Conservation (phyloP, 1,284 basidiomycete species). For the Boletus smithii region DNA sequence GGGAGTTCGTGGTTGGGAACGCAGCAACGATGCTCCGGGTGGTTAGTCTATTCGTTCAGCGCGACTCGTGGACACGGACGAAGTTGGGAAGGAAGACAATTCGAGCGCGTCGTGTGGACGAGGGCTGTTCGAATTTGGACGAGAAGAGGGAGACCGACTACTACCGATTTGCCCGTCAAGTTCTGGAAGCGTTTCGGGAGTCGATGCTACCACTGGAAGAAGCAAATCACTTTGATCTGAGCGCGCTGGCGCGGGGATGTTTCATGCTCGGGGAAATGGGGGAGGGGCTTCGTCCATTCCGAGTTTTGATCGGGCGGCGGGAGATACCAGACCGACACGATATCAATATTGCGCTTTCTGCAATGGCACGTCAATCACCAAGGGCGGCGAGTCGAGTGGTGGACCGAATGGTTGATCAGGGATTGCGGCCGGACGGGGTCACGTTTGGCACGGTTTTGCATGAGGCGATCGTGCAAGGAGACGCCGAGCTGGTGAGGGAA, state of each 20-base stretch:
- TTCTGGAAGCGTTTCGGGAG: conserved; percentile 44
- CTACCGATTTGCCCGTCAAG: conserved; percentile 41
- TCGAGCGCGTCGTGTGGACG: background rate
- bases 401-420: conserved; percentile 43
- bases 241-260: conserved; percentile 57
- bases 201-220: conserved; percentile 44
- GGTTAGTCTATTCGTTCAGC: conserved; percentile 49
- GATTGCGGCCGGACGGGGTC: conserved; percentile 49
- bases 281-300: conserved; percentile 49
- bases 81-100: conserved; percentile 1
- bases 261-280: conserved; percentile 52
- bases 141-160: conserved; percentile 15
- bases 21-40: conserved; percentile 51
- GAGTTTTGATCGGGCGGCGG: conserved; percentile 43
- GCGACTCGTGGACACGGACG: conserved; percentile 26
- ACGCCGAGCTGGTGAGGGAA: conserved; percentile 43
- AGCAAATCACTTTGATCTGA: conserved; percentile 53
- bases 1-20: conserved; percentile 43
- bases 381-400: conserved; percentile 45
- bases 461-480: conserved; percentile 45
- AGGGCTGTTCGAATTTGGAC: conserved; percentile 2
- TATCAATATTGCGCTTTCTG: conserved; percentile 57
- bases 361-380: conserved; percentile 50
- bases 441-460: conserved; percentile 62
- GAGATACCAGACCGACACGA: conserved; percentile 60